Evolutionary conservation across 1,284 basidiomycete species (phyloP).

Genomic region (Spongispora temasekensis): DNA sequence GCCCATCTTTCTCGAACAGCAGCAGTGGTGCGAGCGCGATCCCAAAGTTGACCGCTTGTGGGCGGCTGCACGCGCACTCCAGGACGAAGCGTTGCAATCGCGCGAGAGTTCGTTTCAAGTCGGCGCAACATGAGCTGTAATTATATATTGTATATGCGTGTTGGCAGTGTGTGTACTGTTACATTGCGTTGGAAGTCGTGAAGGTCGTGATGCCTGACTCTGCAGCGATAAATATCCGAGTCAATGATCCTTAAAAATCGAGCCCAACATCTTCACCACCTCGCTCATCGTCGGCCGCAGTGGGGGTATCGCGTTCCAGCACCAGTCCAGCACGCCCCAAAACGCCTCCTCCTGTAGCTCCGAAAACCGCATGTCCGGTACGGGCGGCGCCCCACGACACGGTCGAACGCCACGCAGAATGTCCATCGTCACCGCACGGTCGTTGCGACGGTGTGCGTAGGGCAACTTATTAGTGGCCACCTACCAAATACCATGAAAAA

Average conservation of each 20-base stretch:
- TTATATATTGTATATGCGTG: neutral
- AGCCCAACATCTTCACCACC: slow-evolving; percentile 19
- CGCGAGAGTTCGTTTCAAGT: neutral
- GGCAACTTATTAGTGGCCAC: slow-evolving; percentile 52
- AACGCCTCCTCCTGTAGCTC: slow-evolving; percentile 31
- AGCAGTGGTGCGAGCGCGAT: slow-evolving; percentile 33
- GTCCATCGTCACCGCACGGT: slow-evolving; percentile 54
- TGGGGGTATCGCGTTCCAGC: slow-evolving; percentile 40
- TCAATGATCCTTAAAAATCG: too few species aligned
- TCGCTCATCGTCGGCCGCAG: slow-evolving; percentile 34
- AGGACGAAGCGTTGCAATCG: neutral
- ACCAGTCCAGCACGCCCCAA: slow-evolving; percentile 43
- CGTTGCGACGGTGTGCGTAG: slow-evolving; percentile 51
- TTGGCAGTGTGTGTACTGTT: neutral
- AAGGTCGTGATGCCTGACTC: neutral
- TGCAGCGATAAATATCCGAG: too few species aligned
- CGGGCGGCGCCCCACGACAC: slow-evolving; percentile 31
- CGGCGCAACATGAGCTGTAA: neutral
- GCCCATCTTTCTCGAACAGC: slow-evolving; percentile 33
- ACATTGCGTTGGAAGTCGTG: neutral
- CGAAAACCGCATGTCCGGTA: slow-evolving; percentile 21
- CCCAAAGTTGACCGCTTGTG: slow-evolving; percentile 32
- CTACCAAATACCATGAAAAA: slow-evolving; percentile 28
- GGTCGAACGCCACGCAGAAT: slow-evolving; percentile 53
- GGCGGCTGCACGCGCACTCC: slow-evolving; percentile 23